phyloP scores from a whole-genome alignment of 2,329 filamentous ascomycete species.

The Nemania sp. region DNA sequence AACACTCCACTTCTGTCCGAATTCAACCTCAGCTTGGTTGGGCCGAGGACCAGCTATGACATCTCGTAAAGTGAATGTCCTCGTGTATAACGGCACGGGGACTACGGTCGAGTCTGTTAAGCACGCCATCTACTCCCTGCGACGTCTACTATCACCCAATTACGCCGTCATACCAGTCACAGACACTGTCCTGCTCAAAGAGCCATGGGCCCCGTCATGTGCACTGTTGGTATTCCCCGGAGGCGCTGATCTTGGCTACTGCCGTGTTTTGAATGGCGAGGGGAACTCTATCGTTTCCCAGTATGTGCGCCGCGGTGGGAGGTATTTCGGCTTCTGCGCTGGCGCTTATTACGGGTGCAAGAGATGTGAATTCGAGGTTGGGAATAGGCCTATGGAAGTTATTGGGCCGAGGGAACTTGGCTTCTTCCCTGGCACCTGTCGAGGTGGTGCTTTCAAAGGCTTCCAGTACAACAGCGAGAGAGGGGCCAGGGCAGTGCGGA shows the following conservation, averaged over 20 bases:
- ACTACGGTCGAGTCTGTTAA: constrained; percentile 89
- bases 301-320: constrained; percentile 86
- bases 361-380: constrained; percentile 91
- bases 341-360: constrained; percentile 90
- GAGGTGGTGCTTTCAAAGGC: constrained; percentile 87
- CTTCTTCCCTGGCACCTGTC: constrained; percentile 89
- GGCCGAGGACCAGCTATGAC: constrained; percentile 62
- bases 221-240: constrained; percentile 92
- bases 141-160: constrained; percentile 85
- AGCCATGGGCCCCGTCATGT: constrained; percentile 90
- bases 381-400: constrained; percentile 83
- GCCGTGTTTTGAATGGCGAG: constrained; percentile 84
- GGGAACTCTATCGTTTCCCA: constrained; percentile 87
- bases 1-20: constrained; percentile 20
- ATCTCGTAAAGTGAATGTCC: constrained; percentile 82
- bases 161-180: constrained; percentile 92
- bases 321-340: constrained; percentile 92
- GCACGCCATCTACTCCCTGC: constrained; percentile 88
- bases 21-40: constrained; percentile 13
- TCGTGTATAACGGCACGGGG: constrained; percentile 94
- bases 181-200: constrained; percentile 82
- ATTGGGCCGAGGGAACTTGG: constrained; percentile 84
- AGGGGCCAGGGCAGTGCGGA: constrained; percentile 78
- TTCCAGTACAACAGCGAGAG: constrained; percentile 92
- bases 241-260: constrained; percentile 94